phyloP scores from a whole-genome alignment of 2,329 filamentous ascomycete species.

The Epichloe typhina region DNA sequence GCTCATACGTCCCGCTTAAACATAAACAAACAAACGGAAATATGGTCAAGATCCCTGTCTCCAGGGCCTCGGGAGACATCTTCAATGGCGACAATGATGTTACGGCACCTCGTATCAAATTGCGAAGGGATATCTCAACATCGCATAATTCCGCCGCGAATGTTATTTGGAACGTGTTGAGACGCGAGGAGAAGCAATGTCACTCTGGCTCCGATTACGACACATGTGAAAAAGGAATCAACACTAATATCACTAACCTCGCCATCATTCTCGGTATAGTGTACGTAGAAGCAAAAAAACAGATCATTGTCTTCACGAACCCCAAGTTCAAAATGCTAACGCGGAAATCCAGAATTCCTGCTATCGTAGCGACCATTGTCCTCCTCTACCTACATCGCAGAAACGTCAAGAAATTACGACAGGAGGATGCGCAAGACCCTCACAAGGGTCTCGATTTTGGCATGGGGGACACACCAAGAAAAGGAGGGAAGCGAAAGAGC shows the following conservation, averaged over 20 bases:
- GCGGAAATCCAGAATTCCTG: constrained; percentile 50
- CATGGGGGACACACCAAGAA: constrained; percentile 41
- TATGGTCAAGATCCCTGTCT: constrained; percentile 2
- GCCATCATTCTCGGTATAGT: constrained; percentile 56
- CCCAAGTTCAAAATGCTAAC: not conserved
- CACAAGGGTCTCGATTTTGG: constrained; percentile 92
- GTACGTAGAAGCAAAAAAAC: constrained; percentile 36
- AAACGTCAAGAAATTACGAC: constrained; percentile 54
- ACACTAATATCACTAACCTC: constrained; percentile 41
- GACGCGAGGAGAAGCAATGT: constrained; percentile 1
- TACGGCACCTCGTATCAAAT: constrained; percentile 16
- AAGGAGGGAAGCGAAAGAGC: constrained; percentile 21
- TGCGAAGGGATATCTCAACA: constrained; percentile 8
- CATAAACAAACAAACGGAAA: not conserved
- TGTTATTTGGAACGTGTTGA: constrained; percentile 7
- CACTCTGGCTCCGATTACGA: constrained; percentile 15
- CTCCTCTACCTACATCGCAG: constrained; percentile 69
- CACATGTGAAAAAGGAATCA: constrained; percentile 47
- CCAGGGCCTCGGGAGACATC: constrained; percentile 5
- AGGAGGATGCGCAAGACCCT: constrained; percentile 75
- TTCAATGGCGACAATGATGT: constrained; percentile 9
- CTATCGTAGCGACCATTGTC: constrained; percentile 51
- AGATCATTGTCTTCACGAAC: no score
- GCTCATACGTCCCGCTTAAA: constrained; percentile 4
- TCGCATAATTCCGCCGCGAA: constrained; percentile 1